Evolutionary conservation across 2,329 filamentous ascomycete species (phyloP).

Genomic region (Hypoxylon sp.): DNA sequence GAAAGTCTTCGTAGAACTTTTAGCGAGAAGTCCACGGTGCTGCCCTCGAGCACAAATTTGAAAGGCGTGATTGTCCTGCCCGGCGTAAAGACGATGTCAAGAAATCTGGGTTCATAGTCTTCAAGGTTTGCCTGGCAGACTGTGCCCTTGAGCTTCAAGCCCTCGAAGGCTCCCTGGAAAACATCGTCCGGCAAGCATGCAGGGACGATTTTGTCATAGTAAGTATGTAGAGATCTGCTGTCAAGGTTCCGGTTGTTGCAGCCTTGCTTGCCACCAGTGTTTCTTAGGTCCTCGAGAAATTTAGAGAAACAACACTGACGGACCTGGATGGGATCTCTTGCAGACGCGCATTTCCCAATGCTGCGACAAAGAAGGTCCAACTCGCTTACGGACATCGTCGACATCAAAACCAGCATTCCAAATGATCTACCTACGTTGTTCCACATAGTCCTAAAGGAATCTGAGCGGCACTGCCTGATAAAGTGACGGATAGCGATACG

Average conservation of each 20-base stretch:
- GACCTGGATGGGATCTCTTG: not conserved
- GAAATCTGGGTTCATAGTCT: slow-evolving; percentile 16
- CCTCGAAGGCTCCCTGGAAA: not conserved
- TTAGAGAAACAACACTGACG: slow-evolving; percentile 24
- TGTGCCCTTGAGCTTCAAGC: not conserved
- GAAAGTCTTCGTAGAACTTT: slow-evolving; percentile 14
- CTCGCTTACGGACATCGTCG: slow-evolving; percentile 36
- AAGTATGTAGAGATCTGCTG: slow-evolving; percentile 18
- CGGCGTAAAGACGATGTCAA: slow-evolving; percentile 15
- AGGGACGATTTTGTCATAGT: slow-evolving; percentile 33
- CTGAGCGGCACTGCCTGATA: slow-evolving; percentile 26
- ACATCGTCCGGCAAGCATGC: slow-evolving; percentile 25
- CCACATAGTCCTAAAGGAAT: slow-evolving; percentile 30
- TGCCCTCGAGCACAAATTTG: slow-evolving; percentile 26
- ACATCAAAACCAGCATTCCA: slow-evolving; percentile 26
- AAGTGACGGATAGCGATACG: slow-evolving; percentile 38
- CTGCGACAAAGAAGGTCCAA: slow-evolving; percentile 27
- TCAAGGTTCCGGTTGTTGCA: slow-evolving; percentile 17
- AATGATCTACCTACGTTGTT: slow-evolving; percentile 10
- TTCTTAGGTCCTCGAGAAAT: slow-evolving; percentile 19
- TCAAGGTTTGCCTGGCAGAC: not conserved
- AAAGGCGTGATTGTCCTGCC: slow-evolving; percentile 24
- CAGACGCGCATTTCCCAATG: slow-evolving; percentile 14
- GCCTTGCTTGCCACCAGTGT: slow-evolving; percentile 7
- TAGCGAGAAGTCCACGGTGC: slow-evolving; percentile 18